phyloP scores from a whole-genome alignment of 805 yeast species.

The Clavispora vitiphila region DNA sequence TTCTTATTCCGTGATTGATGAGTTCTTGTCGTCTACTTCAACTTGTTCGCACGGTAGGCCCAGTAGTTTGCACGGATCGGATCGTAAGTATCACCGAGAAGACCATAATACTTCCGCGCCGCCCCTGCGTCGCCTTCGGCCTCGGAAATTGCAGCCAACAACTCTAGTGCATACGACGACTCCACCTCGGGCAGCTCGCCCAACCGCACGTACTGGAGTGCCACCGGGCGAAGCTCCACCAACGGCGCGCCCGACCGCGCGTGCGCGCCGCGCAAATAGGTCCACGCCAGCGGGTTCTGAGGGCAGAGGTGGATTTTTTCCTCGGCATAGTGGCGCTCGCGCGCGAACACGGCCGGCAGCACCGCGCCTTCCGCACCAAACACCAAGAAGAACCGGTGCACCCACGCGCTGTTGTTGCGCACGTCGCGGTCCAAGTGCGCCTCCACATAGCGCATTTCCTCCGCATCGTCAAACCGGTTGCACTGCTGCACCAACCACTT shows the following conservation, averaged over 20 bases:
- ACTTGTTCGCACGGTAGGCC: conserved; percentile 39
- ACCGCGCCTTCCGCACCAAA: conserved; percentile 25
- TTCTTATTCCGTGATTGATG: no score
- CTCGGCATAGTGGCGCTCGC: conserved; percentile 13
- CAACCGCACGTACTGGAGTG: conserved; percentile 34
- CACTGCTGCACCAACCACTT: conserved; percentile 73
- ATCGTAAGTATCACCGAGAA: conserved; percentile 51
- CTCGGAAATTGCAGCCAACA: conserved; percentile 45
- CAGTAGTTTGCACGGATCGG: conserved; percentile 62
- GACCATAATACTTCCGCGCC: conserved; percentile 43
- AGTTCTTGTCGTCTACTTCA: neutral
- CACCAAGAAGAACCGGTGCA: conserved; percentile 65
- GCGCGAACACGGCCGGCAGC: conserved; percentile 50
- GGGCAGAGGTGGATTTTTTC: conserved; percentile 56
- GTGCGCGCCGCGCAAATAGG: conserved; percentile 63
- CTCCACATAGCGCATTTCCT: conserved; percentile 51
- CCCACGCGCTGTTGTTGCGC: conserved; percentile 92
- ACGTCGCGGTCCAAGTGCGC: conserved; percentile 55
- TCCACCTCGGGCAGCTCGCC: conserved; percentile 10
- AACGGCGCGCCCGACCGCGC: conserved; percentile 21
- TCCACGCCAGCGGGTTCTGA: conserved; percentile 84
- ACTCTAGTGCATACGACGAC: conserved; percentile 13
- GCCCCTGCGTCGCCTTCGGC: conserved; percentile 21
- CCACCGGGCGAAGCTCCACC: conserved; percentile 41
- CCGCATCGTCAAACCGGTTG: conserved; percentile 35